Percentiles rank a stretch among this genome's conserved stretches.
Conservation (phyloP, 163 green algal species). For the Volvox carteri region DNA sequence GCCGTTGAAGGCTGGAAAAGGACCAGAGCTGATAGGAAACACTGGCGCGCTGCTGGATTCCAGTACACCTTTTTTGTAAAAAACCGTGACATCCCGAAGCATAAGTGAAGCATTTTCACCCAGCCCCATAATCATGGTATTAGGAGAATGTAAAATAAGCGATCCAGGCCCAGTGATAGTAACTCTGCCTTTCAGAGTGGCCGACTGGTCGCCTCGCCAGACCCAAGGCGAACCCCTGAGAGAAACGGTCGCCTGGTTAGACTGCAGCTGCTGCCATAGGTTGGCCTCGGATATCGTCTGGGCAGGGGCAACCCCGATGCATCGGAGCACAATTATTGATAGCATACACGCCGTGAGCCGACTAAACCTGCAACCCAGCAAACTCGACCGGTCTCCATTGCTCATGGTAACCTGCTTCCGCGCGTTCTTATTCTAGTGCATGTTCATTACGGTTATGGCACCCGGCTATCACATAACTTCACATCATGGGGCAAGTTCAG, state of each 20-base stretch:
- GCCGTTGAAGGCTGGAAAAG: constrained; percentile 4
- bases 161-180: constrained; percentile 16
- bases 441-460: not conserved
- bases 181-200: not conserved
- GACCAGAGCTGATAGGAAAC: not conserved
- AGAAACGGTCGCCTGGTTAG: not conserved
- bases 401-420: not conserved
- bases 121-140: not conserved
- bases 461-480: too few species aligned
- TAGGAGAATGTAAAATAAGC: not conserved
- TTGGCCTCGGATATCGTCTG: not conserved
- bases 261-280: constrained; percentile 19
- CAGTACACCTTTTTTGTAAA: not conserved
- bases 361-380: not conserved
- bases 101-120: not conserved
- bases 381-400: not conserved
- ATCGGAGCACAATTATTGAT: not conserved
- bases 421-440: not conserved
- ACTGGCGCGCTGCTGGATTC: not conserved
- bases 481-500: too few species aligned
- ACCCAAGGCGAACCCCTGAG: not conserved
- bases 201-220: not conserved
- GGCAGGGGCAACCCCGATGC: not conserved
- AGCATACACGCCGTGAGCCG: not conserved
- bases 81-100: constrained; percentile 25